Evolutionary conservation across 208 protist species (phyloP), one percentile per base, ranked within the genome.

Genomic region (Trypanosoma lewisi): DNA sequence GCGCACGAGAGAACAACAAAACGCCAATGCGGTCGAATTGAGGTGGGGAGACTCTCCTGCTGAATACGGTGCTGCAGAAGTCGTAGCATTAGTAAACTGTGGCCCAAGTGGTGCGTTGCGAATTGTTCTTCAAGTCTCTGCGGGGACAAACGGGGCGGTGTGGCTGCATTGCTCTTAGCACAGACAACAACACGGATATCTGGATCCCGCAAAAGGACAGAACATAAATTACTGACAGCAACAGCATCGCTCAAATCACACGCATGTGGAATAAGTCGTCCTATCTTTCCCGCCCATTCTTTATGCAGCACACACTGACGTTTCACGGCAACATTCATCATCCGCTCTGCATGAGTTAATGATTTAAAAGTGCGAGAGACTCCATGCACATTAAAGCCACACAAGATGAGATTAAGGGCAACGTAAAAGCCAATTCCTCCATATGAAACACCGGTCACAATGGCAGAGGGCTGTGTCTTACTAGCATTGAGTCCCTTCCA

Each of bases 351-450:
- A 45, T 69, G 55, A 47, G 66, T 55, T 8, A 73, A 51, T 37
- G 72, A 65, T 28, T 63, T 67, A 5, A 61, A 51, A 17, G 44
- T 67, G 42, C 81, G 75, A 5, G 64, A 67, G 30, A 91, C 77
- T 21, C 78, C 85, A 63, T 85, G 82, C 17, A 91, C 85, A 42
- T 85, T 91, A 42, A 86, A 77, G 8, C 85, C 85, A 52, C 73
- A 82, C 5, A 91, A 69, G 37, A 91, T 62, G 25, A 91, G 68
- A 44, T 84, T 70, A 0, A 91, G 68, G 11, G 81, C 56, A 1
- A 78, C 87, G 65, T 87, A 91, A 59, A 91, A 91, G 55, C 85
- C 85, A 45, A 87, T 84, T 36, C 78, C 70, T 47, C 81, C 85
- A 59, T 75, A 79, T 19, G 78, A 85, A 0, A 91, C 61, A 28